phyloP scores from a whole-genome alignment of 176 grass and related monocot genomes.

The Ananas comosus region DNA sequence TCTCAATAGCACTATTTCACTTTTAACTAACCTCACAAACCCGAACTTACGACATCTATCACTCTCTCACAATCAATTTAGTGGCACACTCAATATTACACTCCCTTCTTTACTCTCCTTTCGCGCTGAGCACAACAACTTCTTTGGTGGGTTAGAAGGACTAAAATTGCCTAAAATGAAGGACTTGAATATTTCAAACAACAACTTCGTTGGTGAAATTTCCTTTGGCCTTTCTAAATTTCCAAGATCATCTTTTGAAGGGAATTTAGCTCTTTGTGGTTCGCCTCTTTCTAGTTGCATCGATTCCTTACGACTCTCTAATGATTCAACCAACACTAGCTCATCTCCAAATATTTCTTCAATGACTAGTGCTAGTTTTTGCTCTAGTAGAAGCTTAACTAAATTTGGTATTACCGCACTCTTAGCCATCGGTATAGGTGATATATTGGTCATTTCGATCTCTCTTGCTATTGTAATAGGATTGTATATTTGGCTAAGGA shows the following conservation, averaged over 20 bases:
- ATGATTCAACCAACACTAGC: conserved; percentile 5
- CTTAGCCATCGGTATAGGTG: conserved; percentile 41
- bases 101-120: conserved; percentile 36
- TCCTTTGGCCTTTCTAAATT: conserved; percentile 29
- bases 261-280: conserved; percentile 40
- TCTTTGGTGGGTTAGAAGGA: conserved; percentile 29
- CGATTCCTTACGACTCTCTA: conserved; percentile 13
- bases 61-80: conserved; percentile 34
- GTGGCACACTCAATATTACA: conserved; percentile 21
- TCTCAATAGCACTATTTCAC: conserved; percentile 28
- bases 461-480: conserved; percentile 25
- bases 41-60: conserved; percentile 39
- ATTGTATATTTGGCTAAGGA: conserved; percentile 48
- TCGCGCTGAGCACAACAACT: conserved; percentile 37
- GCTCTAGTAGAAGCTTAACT: conserved; percentile 1
- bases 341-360: background rate
- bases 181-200: conserved; percentile 42
- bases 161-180: conserved; percentile 19
- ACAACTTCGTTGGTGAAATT: conserved; percentile 37
- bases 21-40: conserved; percentile 26
- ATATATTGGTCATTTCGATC: conserved; percentile 28
- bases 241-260: conserved; percentile 32
- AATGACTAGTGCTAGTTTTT: background rate
- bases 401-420: conserved; percentile 33
- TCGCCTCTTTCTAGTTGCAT: conserved; percentile 32